A percentile compares a stretch with the other conserved stretches of the same genome.
Evolutionary conservation across 2,329 filamentous ascomycete species (phyloP).

Genomic region (Pestalotiopsis sp.): DNA sequence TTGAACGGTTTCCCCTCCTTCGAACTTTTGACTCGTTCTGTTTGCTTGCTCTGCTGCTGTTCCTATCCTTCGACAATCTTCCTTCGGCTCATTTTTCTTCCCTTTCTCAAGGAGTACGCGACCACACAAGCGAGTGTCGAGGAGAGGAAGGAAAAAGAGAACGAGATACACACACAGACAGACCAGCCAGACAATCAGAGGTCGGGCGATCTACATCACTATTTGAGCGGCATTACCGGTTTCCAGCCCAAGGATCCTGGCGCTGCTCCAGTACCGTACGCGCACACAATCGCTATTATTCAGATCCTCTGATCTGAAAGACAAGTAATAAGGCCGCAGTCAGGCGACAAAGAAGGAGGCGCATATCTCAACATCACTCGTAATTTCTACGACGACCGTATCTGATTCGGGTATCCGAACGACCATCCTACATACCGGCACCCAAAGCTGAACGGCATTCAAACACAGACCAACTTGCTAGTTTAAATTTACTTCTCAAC

Average conservation of each 20-base stretch:
- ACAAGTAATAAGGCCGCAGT: background rate
- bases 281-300: background rate
- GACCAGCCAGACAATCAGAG: background rate
- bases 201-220: background rate
- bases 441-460: too few species aligned
- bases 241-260: background rate
- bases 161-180: background rate
- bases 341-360: background rate
- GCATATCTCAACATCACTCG: background rate
- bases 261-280: background rate
- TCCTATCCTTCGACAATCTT: background rate
- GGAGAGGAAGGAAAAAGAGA: background rate
- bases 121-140: background rate
- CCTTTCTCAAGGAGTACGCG: background rate
- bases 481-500: background rate
- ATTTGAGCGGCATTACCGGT: background rate
- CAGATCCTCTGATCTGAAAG: background rate
- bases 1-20: conserved; percentile 9
- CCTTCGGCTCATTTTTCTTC: background rate
- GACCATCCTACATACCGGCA: background rate
- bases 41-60: background rate
- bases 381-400: background rate
- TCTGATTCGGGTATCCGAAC: background rate
- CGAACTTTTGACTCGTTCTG: background rate
- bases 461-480: background rate